Conservation (phyloP, 768 basidiomycete species). For the Chalciporus chontae region DNA sequence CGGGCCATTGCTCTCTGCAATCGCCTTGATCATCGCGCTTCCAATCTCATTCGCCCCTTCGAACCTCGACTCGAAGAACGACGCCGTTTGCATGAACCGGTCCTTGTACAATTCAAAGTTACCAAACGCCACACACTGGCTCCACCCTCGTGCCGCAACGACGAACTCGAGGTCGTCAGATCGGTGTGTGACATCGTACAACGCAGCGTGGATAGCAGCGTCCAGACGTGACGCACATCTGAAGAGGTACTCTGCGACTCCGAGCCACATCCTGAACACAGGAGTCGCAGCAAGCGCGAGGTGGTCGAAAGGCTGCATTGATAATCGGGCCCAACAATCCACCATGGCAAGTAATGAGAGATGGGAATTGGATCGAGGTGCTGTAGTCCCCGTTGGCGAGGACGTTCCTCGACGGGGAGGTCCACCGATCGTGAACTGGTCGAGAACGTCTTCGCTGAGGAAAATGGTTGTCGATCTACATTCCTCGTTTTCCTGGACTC, state of each 20-base stretch:
- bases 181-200: slow-evolving; percentile 75
- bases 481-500: slow-evolving; percentile 31
- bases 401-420: slow-evolving; percentile 12
- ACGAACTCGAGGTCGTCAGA: slow-evolving; percentile 94
- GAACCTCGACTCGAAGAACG: slow-evolving; percentile 85
- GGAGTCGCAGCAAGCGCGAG: slow-evolving; percentile 93
- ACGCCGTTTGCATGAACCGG: slow-evolving; percentile 75
- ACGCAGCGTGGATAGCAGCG: slow-evolving; percentile 67
- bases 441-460: slow-evolving; percentile 78
- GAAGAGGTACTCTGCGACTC: slow-evolving; percentile 95
- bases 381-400: slow-evolving; percentile 6
- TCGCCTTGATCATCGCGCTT: slow-evolving; percentile 85
- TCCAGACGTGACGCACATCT: slow-evolving; percentile 60
- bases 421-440: slow-evolving; percentile 82
- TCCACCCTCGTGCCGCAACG: slow-evolving; percentile 92
- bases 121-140: slow-evolving; percentile 90
- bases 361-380: slow-evolving; percentile 71
- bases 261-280: slow-evolving; percentile 94
- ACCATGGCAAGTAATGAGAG: slow-evolving; percentile 96
- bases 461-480: slow-evolving; percentile 57
- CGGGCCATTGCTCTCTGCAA: slow-evolving; percentile 56
- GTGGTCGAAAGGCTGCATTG: slow-evolving; percentile 87
- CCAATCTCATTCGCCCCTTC: slow-evolving; percentile 81
- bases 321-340: slow-evolving; percentile 90
- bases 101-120: slow-evolving; percentile 83